Conservation (phyloP, 176 grass and related monocot genomes). For the Phragmites australis region DNA sequence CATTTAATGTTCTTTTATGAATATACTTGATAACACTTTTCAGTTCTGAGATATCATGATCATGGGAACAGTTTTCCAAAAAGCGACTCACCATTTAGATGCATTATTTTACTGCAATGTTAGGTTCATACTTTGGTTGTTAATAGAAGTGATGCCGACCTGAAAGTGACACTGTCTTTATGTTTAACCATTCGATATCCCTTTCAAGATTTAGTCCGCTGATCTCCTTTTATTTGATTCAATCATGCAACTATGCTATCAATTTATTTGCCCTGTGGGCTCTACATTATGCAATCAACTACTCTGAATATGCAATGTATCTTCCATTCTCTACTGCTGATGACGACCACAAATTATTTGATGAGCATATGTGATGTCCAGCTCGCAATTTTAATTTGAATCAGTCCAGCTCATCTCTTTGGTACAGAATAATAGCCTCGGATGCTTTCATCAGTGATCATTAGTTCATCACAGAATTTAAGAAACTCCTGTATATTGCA, state of each 20-base stretch:
- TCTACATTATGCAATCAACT: slow-evolving; percentile 39
- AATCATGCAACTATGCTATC: slow-evolving; percentile 26
- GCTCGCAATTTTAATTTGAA: slow-evolving; percentile 34
- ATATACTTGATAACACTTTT: slow-evolving; percentile 27
- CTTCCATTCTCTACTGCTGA: slow-evolving; percentile 30
- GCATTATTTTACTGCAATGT: slow-evolving; percentile 36
- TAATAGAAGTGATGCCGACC: slow-evolving; percentile 34
- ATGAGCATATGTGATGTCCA: slow-evolving; percentile 36
- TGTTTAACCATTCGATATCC: slow-evolving; percentile 32
- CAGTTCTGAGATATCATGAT: slow-evolving; percentile 25
- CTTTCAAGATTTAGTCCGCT: slow-evolving; percentile 49
- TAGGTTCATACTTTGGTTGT: slow-evolving; percentile 15
- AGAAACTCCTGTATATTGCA: background rate
- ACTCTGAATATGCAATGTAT: slow-evolving; percentile 45
- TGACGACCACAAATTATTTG: slow-evolving; percentile 32
- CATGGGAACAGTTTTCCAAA: slow-evolving; percentile 26
- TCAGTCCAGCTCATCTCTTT: slow-evolving; percentile 28
- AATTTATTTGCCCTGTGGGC: slow-evolving; percentile 25
- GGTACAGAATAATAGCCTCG: slow-evolving; percentile 23
- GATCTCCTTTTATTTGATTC: slow-evolving; percentile 38
- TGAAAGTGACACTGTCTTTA: slow-evolving; percentile 48
- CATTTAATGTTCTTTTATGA: slow-evolving; percentile 11
- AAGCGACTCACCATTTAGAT: slow-evolving; percentile 25
- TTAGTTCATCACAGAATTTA: slow-evolving; percentile 3
- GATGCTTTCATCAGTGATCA: slow-evolving; percentile 31